Evolutionary conservation across 441 rosid species (phyloP).

Genomic region (Populus hybrid): DNA sequence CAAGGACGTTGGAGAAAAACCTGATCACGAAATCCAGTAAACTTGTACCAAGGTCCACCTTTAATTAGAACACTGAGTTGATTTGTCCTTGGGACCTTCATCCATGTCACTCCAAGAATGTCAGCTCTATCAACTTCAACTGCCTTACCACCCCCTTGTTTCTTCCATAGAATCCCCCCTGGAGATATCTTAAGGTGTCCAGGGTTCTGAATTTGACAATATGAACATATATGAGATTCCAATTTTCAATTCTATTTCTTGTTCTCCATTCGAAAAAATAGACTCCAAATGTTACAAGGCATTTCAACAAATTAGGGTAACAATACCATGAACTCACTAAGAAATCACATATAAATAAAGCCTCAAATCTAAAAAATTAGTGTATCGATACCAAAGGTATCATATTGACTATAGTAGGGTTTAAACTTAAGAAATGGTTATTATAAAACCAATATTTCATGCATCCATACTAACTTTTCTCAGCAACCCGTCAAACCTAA

Average conservation of each 20-base stretch:
- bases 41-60: conserved; percentile 83
- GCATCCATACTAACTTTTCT: neutral
- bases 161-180: conserved; percentile 90
- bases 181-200: conserved; percentile 74
- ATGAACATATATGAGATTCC: conserved; percentile 3
- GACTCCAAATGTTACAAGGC: neutral
- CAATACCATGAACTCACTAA: neutral
- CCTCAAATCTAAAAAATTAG: neutral
- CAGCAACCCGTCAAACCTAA: neutral
- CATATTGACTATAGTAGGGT: neutral
- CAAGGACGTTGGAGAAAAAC: conserved; percentile 23
- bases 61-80: conserved; percentile 68
- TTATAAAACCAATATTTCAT: neutral
- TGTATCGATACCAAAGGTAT: neutral
- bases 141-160: conserved; percentile 94
- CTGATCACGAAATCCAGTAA: conserved; percentile 88
- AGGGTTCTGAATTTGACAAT: conserved; percentile 55
- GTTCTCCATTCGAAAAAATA: neutral
- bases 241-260: neutral
- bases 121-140: conserved; percentile 89
- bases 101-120: conserved; percentile 73
- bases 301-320: neutral
- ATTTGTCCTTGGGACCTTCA: conserved; percentile 80
- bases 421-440: neutral
- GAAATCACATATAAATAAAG: neutral